These are phyloP conservation scores for Solanum hybrid DNA, from an alignment of 305 asterid species.

Conservation along the genomic window DNA sequence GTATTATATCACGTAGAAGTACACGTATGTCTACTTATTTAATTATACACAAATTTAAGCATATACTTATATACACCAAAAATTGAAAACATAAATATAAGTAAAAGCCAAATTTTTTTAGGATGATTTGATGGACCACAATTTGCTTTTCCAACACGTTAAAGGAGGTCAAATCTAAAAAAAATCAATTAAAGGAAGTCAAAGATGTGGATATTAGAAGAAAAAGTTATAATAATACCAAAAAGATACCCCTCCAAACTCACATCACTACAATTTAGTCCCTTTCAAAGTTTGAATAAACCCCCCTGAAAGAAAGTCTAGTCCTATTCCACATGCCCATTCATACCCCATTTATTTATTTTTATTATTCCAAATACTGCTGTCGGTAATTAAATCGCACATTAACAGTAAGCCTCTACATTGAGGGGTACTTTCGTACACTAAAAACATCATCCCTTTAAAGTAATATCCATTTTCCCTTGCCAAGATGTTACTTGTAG, in stretches of 20 bases:
- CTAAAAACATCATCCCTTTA: not conserved
- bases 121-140: not conserved
- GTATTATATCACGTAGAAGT: no score
- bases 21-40: not conserved
- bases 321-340: not conserved
- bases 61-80: accelerated
- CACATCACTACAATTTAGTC: not conserved
- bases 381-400: not conserved
- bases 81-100: no score
- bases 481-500: not conserved
- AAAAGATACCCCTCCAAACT: not conserved
- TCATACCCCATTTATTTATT: not conserved
- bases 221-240: not conserved
- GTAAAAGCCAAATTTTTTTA: not conserved
- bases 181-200: not conserved
- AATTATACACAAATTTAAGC: no score
- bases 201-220: not conserved
- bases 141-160: not conserved
- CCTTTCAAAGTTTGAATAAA: not conserved
- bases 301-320: not conserved
- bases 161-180: not conserved
- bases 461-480: not conserved
- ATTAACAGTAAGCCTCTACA: not conserved
- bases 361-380: not conserved
- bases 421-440: not conserved